These are phyloP conservation scores for Arthromyces matolae DNA, from an alignment of 768 basidiomycete genomes.

Conservation along the genomic window DNA sequence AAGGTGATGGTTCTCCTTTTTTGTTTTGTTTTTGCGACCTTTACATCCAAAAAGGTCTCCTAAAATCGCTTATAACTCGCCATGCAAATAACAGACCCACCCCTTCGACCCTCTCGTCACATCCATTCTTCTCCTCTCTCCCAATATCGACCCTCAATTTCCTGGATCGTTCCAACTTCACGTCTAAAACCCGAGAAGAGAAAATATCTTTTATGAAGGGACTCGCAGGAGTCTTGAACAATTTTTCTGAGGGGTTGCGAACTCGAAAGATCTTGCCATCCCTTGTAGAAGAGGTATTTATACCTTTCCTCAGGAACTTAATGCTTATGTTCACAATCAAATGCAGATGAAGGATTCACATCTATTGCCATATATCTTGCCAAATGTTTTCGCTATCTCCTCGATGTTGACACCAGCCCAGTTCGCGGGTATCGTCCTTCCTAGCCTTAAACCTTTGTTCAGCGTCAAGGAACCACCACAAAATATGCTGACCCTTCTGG, in stretches of 20 bases:
- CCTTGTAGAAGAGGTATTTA: conserved; percentile 81
- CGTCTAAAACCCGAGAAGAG: conserved; percentile 90
- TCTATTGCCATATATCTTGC: conserved; percentile 90
- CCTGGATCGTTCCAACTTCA: conserved; percentile 92
- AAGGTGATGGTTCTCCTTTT: conserved; percentile 41
- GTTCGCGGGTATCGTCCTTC: conserved; percentile 79
- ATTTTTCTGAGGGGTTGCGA: conserved; percentile 83
- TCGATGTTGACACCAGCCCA: conserved; percentile 70
- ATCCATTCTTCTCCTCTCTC: conserved; percentile 91
- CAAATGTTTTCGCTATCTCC: conserved; percentile 91
- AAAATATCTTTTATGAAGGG: conserved; percentile 97
- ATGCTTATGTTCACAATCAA: background rate
- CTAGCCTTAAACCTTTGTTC: conserved; percentile 88
- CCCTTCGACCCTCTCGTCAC: conserved; percentile 74
- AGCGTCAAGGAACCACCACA: conserved; percentile 92
- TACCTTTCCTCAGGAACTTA: background rate
- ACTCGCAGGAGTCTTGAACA: conserved; percentile 70
- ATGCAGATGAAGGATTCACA: conserved; percentile 88
- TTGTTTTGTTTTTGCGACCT: conserved; percentile 10
- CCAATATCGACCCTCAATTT: conserved; percentile 96
- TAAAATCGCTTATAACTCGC: conserved; percentile 78
- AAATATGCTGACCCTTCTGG: conserved; percentile 91
- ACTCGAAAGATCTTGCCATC: conserved; percentile 89
- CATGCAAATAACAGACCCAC: conserved; percentile 70
- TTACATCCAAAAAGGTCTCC: conserved; percentile 61